These are phyloP conservation scores for Tolypocladium sp. DNA, from an alignment of 2,329 filamentous ascomycete genomes.

Conservation along the genomic window DNA sequence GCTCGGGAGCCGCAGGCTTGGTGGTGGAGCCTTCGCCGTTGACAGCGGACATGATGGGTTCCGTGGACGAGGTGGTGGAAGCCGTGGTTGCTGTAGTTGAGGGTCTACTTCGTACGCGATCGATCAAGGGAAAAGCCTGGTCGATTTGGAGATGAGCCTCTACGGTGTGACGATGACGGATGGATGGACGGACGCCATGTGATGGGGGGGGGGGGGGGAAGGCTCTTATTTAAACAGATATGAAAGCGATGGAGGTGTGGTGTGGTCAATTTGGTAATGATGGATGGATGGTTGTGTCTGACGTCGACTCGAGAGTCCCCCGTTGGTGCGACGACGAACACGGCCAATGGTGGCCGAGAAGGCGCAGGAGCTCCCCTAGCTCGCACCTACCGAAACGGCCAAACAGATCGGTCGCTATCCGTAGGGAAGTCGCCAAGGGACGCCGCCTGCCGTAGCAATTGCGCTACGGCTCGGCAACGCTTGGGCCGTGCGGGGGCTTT, in stretches of 20 bases:
- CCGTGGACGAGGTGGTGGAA: conserved; percentile 7
- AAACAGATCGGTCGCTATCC: background rate
- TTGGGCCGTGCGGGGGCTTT: background rate
- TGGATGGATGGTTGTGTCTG: background rate
- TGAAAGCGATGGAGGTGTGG: background rate
- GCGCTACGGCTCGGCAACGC: conserved; percentile 1
- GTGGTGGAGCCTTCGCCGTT: conserved; percentile 19
- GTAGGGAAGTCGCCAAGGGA: background rate
- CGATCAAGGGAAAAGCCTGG: background rate
- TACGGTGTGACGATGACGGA: background rate
- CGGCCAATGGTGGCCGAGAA: background rate
- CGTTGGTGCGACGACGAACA: background rate
- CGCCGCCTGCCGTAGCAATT: background rate
- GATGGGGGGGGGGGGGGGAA: background rate
- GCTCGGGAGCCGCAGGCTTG: conserved; percentile 15
- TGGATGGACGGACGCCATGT: background rate
- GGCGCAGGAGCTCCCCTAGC: background rate
- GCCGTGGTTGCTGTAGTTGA: conserved; percentile 3
- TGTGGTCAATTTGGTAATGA: background rate
- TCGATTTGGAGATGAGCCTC: background rate
- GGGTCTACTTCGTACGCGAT: background rate
- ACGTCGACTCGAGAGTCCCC: background rate
- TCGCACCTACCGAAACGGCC: too few relatives aligned
- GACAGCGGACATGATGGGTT: conserved; percentile 9
- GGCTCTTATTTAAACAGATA: background rate